Evolutionary conservation across 1,284 basidiomycete species (phyloP).

Genomic region (Agroathelia rolfsii): DNA sequence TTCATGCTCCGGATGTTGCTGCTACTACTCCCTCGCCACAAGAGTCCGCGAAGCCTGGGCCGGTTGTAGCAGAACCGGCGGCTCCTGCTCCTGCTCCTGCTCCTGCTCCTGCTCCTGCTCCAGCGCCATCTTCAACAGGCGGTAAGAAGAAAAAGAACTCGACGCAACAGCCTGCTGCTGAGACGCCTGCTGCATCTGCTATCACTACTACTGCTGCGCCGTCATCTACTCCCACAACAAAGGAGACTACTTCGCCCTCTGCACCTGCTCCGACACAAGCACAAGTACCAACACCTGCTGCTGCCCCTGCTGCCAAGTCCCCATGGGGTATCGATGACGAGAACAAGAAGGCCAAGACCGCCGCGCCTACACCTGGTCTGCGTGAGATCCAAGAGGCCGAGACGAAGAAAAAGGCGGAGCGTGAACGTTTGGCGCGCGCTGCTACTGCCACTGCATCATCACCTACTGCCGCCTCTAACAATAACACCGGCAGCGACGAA

Average conservation of each 20-base stretch:
- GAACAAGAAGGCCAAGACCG: conserved; percentile 37
- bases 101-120: conserved; percentile 6
- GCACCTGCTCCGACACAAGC: conserved; percentile 16
- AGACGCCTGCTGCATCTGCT: too few species aligned
- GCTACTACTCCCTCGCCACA: conserved; percentile 9
- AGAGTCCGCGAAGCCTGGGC: conserved; percentile 11
- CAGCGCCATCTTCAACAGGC: conserved; percentile 8
- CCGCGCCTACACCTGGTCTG: conserved; percentile 52
- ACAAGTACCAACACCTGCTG: conserved; percentile 21
- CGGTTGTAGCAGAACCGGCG: conserved; percentile 10
- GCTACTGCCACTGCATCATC: conserved; percentile 28
- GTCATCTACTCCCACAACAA: conserved; percentile 8
- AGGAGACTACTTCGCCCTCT: conserved; percentile 17
- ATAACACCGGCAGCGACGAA: conserved; percentile 50
- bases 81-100: conserved; percentile 9
- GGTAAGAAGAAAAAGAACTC: conserved; percentile 7
- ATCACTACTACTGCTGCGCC: conserved; percentile 15
- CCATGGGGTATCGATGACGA: conserved; percentile 63
- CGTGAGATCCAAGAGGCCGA: conserved; percentile 96
- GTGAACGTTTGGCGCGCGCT: conserved; percentile 45
- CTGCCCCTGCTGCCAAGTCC: conserved; percentile 30
- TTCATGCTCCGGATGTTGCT: conserved; percentile 6
- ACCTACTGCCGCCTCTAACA: conserved; percentile 19
- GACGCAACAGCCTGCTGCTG: too few species aligned
- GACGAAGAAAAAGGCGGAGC: conserved; percentile 66